Evolutionary conservation across 2,329 filamentous ascomycete genomes (phyloP).

Genomic region (Pseudogymnoascus sp.): DNA sequence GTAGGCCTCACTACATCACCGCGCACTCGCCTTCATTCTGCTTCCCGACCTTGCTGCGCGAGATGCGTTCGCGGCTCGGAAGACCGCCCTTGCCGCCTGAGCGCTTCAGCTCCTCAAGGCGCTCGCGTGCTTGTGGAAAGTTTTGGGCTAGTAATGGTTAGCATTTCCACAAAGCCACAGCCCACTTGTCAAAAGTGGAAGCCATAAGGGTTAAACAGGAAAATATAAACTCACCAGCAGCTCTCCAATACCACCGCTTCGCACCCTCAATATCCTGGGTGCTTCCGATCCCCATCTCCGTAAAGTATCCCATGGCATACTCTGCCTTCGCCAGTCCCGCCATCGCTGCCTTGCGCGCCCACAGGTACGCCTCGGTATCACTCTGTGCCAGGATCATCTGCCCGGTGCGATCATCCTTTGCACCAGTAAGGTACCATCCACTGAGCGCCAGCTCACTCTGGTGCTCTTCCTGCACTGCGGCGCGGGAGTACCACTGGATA

Average conservation of each 20-base stretch:
- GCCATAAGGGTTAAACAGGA: not conserved
- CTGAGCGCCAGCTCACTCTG: conserved; percentile 79
- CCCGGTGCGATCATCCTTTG: conserved; percentile 31
- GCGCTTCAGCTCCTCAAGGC: conserved; percentile 84
- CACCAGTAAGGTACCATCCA: conserved; percentile 90
- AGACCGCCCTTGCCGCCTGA: conserved; percentile 60
- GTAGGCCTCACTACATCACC: conserved; percentile 59
- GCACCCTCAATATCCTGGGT: conserved; percentile 85
- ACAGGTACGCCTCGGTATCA: conserved; percentile 93
- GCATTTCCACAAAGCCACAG: conserved; percentile 12
- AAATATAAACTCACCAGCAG: conserved; percentile 67
- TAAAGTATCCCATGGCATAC: conserved; percentile 98
- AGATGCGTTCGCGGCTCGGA: conserved; percentile 71
- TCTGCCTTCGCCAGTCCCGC: conserved; percentile 87
- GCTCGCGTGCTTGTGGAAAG: conserved; percentile 85
- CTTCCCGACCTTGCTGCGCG: conserved; percentile 71
- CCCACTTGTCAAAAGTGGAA: not conserved
- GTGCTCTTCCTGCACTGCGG: conserved; percentile 88
- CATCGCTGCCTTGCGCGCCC: conserved; percentile 87
- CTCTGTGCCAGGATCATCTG: conserved; percentile 84
- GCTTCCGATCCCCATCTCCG: conserved; percentile 87
- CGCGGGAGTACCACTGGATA: conserved; percentile 90
- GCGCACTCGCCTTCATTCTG: conserved; percentile 84
- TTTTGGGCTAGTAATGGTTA: conserved; percentile 63
- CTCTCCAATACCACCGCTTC: conserved; percentile 96